Evolutionary conservation across 2,329 filamentous ascomycete species (phyloP).

Genomic region (Aspergillus candidus): DNA sequence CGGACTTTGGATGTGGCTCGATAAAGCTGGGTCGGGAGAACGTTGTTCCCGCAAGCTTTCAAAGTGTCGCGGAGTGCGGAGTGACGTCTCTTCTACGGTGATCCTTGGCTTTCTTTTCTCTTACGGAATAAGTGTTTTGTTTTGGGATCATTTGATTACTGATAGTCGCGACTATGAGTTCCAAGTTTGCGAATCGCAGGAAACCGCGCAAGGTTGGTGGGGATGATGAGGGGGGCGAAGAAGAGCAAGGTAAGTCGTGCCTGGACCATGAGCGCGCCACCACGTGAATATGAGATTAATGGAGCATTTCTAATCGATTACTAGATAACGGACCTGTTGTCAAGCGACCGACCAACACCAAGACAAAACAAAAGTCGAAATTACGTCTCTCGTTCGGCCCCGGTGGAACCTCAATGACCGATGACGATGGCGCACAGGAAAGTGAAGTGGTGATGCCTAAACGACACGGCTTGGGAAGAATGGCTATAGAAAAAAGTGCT

Average conservation of each 20-base stretch:
- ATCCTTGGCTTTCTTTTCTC: not conserved
- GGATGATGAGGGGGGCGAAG: constrained; percentile 53
- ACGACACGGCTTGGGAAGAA: constrained; percentile 52
- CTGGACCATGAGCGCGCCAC: not conserved
- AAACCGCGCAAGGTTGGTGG: constrained; percentile 74
- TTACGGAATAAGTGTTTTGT: not conserved
- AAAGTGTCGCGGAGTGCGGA: constrained; percentile 11
- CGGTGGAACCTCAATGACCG: constrained; percentile 49
- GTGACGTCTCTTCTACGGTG: constrained; percentile 1
- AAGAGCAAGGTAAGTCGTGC: constrained; percentile 38
- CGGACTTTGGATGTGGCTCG: constrained; percentile 23
- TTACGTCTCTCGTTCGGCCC: constrained; percentile 73
- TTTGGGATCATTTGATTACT: not conserved
- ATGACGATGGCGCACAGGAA: constrained; percentile 50
- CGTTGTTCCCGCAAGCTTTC: constrained; percentile 26
- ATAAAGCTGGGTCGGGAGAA: constrained; percentile 30
- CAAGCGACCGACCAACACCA: constrained; percentile 46
- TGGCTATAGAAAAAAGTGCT: constrained; percentile 62
- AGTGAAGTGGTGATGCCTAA: constrained; percentile 56
- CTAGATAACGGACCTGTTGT: constrained; percentile 45
- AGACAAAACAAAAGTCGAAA: constrained; percentile 64
- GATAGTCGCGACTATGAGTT: constrained; percentile 45
- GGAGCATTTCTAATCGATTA: constrained; percentile 18
- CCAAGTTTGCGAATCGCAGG: constrained; percentile 50
- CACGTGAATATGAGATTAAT: not conserved